Conservation (phyloP, 2,329 filamentous ascomycete species). For the Exophiala lecanii-corni region DNA sequence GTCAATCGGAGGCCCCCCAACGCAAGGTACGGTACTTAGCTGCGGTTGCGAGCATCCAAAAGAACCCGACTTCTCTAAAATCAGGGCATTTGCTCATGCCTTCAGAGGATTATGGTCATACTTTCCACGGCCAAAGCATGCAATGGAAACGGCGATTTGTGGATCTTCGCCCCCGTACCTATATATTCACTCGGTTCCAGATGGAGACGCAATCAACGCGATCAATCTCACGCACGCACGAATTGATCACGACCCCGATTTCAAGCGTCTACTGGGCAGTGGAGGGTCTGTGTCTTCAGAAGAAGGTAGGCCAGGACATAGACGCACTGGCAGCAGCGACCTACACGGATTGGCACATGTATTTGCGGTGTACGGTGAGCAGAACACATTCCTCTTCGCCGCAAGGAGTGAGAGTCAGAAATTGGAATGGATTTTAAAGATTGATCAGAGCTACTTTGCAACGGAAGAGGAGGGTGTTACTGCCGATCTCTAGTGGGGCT, state of each 20-base stretch:
- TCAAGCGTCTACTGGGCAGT: slow-evolving; percentile 68
- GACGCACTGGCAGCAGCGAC: slow-evolving; percentile 24
- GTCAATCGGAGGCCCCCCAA: slow-evolving; percentile 39
- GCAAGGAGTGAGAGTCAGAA: slow-evolving; percentile 86
- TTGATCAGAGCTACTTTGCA: slow-evolving; percentile 72
- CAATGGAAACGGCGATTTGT: slow-evolving; percentile 91
- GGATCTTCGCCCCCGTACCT: slow-evolving; percentile 88
- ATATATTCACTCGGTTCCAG: slow-evolving; percentile 77
- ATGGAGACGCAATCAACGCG: slow-evolving; percentile 85
- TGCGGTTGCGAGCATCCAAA: slow-evolving; percentile 70
- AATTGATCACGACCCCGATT: slow-evolving; percentile 88
- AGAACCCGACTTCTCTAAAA: slow-evolving; percentile 77
- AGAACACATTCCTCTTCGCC: slow-evolving; percentile 94
- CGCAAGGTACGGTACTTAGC: slow-evolving; percentile 62
- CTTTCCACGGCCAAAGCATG: slow-evolving; percentile 45
- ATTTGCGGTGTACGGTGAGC: slow-evolving; percentile 89
- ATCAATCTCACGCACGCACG: slow-evolving; percentile 84
- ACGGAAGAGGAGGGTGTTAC: slow-evolving; percentile 11
- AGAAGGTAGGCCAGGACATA: slow-evolving; percentile 25
- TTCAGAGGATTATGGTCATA: slow-evolving; percentile 55
- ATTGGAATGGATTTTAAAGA: slow-evolving; percentile 92
- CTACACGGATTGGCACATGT: slow-evolving; percentile 59
- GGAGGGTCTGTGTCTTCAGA: slow-evolving; percentile 20
- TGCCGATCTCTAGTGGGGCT: too few relatives aligned
- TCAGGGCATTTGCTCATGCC: slow-evolving; percentile 83